A percentile compares a stretch with the other conserved stretches of the same genome.
These are phyloP conservation scores for Graphiopsis chlorocephala DNA, from an alignment of 2,329 filamentous ascomycete genomes.

Conservation along the genomic window DNA sequence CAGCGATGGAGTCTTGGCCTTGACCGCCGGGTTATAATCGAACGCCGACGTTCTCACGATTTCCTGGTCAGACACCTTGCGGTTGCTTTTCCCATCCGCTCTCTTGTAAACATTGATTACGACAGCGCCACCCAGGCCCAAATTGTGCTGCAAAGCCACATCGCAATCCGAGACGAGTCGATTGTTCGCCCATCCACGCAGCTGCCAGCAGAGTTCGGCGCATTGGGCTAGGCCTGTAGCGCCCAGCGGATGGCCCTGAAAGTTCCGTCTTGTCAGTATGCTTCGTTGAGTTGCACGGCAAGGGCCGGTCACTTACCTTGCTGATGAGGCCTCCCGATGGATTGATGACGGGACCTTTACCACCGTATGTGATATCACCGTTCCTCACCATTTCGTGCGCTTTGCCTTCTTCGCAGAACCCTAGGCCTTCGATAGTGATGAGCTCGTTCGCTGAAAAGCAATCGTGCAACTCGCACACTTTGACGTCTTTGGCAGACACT, in stretches of 20 bases:
- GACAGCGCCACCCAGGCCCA: conserved; percentile 84
- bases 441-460: conserved; percentile 97
- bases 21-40: conserved; percentile 90
- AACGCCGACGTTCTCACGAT: conserved; percentile 66
- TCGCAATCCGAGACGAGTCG: conserved; percentile 63
- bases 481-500: conserved; percentile 63
- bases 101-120: conserved; percentile 87
- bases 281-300: neutral
- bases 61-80: conserved; percentile 57
- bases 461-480: conserved; percentile 90
- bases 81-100: conserved; percentile 68
- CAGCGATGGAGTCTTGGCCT: conserved; percentile 81
- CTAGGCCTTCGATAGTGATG: conserved; percentile 82
- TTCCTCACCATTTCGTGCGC: conserved; percentile 85
- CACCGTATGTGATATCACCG: conserved; percentile 89
- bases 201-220: conserved; percentile 89
- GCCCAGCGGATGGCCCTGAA: conserved; percentile 76
- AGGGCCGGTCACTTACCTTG: conserved; percentile 47
- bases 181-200: conserved; percentile 88
- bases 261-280: neutral
- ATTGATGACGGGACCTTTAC: conserved; percentile 75
- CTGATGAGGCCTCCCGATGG: conserved; percentile 90
- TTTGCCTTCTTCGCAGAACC: conserved; percentile 71
- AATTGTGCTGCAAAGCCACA: conserved; percentile 83
- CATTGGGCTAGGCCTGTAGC: conserved; percentile 91